Evolutionary conservation across 2,329 filamentous ascomycete genomes (phyloP), one percentile per base, ranked within the genome.

Genomic region (Aspergillus terreus): DNA sequence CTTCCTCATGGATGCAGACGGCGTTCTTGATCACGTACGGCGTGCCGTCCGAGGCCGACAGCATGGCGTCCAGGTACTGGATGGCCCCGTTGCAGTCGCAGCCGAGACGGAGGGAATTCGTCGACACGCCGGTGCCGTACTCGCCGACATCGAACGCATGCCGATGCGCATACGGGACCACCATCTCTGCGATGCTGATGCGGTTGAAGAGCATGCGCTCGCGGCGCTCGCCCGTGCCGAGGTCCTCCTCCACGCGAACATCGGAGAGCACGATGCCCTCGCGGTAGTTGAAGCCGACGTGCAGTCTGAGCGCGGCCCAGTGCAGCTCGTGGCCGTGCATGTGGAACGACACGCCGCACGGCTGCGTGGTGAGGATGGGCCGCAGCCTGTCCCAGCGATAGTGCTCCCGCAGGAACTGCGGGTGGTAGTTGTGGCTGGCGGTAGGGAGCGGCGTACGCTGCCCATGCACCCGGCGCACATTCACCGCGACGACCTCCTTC

Each of bases 261-360:
- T 83, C 74, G 51, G 81, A 80, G 14, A 83, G 65, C 6, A 82
- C 79, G 67, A 81, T 80, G 42, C 80, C 80, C 60, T 83, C 76
- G 9, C 76, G 70, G 54, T 73, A 71, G 63, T 78, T 78, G 69
- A 78, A 78, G 25, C 75, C 74, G 32, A 78, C 59, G 47, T 72
- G 70, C 68, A 72, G 71, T 44, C 63, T 65, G 51, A 50, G 60
- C 44, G 62, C 63, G 44, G 63, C 63, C 63, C 63, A 66, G 10
- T 57, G 57, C 12, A 66, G 48, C 51, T 65, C 63, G n/a, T 64
- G 65, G 14, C 63, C 61, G 21, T 63, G 61, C 48, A 66, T 54
- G 46, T 57, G 59, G 58, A 66, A 66, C 6, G 63, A 66, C 2
- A 65, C 63, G 12, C 63, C 63, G 50, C 63, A 55, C 1, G 63